Evolutionary conservation across 495 filamentous ascomycete species (phyloP), one percentile per base, ranked within the genome.

Genomic region (Talaromyces ruber): DNA sequence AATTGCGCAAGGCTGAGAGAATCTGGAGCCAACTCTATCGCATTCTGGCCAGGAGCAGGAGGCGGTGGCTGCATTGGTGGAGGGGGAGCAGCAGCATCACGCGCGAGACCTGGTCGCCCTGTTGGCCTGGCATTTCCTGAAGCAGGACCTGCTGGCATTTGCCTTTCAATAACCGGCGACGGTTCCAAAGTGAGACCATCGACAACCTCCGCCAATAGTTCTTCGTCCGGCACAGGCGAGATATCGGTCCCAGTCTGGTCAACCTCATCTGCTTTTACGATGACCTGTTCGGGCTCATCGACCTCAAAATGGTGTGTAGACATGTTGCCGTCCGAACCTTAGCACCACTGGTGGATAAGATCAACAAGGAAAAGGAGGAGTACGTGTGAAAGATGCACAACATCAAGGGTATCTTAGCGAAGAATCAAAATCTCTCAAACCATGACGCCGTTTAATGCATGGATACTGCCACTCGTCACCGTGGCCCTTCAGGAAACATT

Each of bases 1-100:
- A 98, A 77, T 74, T 98, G 91, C 62, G 86, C 82, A 51, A 96
- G 77, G 55, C 89, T 96, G 52, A 96, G 79, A 16, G 90, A 96
- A 71, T 94, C 91, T 24, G 84, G 77, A 3, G 84, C 77, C 55
- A 80, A 77, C 21, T 72, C 71, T 30, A 62, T 43, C 24, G 77
- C 74, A 58, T 77, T 73, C 62, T 80, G 73, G 25, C 78, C 72
- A 34, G 81, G 79, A 28, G 84, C 84, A 29, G 85, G 80, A 6
- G 84, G 82, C 32, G 85, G 82, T 29, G 79, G 78, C 56, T 85
- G 84, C 39, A 81, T 70, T 14, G 84, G 82, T 43, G 81, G 81
- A 14, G 84, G 86, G n/a, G 83, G 81, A 51, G 77, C 77, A 24
- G 79, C 77, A 45, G 66, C 68, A 58, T 87, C 85, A 58, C 86